Conservation (phyloP, 2,329 filamentous ascomycete genomes). For the Dryadomyces quercus-mongolicae region DNA sequence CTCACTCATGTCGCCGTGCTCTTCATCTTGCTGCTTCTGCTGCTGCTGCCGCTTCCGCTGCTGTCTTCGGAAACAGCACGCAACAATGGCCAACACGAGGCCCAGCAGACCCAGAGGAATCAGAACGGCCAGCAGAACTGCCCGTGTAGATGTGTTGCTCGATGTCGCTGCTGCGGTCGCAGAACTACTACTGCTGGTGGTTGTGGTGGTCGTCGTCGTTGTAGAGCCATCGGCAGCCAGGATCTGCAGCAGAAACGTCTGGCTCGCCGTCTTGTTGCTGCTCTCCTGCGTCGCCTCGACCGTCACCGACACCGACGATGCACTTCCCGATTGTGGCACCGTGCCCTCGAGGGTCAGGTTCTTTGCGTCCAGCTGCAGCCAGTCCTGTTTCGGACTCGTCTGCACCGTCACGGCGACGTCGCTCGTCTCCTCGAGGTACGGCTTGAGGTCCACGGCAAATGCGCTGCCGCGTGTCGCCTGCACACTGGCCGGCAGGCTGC, state of each 20-base stretch:
- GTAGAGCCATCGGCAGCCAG: conserved; percentile 15
- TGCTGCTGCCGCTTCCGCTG: conserved; percentile 15
- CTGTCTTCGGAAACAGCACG: conserved; percentile 16
- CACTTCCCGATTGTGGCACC: conserved; percentile 22
- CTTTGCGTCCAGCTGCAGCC: conserved; percentile 27
- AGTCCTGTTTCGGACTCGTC: conserved; percentile 24
- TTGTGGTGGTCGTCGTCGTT: not conserved
- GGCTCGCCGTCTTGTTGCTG: conserved; percentile 22
- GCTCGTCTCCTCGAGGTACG: conserved; percentile 27
- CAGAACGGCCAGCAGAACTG: conserved; percentile 30
- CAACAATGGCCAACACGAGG: conserved; percentile 19
- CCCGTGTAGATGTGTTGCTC: conserved; percentile 2
- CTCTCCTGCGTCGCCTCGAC: conserved; percentile 21
- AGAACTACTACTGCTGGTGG: not conserved
- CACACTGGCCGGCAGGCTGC: conserved; percentile 24
- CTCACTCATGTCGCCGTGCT: conserved; percentile 14
- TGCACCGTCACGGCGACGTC: conserved; percentile 25
- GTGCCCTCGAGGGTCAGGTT: conserved; percentile 26
- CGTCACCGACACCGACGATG: conserved; percentile 14
- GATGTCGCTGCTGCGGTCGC: not conserved
- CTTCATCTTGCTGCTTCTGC: conserved; percentile 4
- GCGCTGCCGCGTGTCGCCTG: conserved; percentile 26
- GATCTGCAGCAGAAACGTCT: conserved; percentile 25
- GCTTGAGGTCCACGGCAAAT: conserved; percentile 29
- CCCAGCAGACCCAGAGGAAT: conserved; percentile 28